Evolutionary conservation across 2,329 filamentous ascomycete genomes (phyloP), one percentile per base, ranked within the genome.

Genomic region (Fusarium piperis): DNA sequence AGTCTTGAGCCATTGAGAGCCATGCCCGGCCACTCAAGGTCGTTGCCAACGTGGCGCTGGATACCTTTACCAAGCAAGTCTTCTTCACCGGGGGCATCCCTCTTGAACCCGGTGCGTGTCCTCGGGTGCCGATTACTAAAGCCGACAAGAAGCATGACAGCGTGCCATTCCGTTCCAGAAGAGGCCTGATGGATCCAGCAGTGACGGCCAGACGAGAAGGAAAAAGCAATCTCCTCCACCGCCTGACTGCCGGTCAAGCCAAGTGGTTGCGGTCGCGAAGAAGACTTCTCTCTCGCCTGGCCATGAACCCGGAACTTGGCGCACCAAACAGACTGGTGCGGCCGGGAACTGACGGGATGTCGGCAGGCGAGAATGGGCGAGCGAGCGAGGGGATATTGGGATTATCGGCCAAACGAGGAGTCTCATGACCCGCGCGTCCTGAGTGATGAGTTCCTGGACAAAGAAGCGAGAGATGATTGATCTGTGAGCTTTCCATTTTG

Each of bases 381-480:
- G 44, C 32, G 35, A 6, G 48, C 26, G 62, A 51, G 44, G 51
- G 35, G 9, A 41, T 30, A 30, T 53, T 53, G 59, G n/a, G 26
- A 13, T 61, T n/a, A 35, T 53, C 32, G 38, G 33, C 26, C 44
- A 26, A 57, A 35, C 35, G 33, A 20, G 16, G 41, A 52, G 35
- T 52, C 58, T 52, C 41, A 33, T 52, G 44, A 60, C 38, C 44
- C 51, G 46, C 58, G 59, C 52, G 56, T 52, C 64, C 68, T 18
- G 41, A 28, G 32, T 30, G 70, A 67, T 9, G 36, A 67, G 57
- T 63, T 46, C 41, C 59, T 55, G 36, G 58, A 73, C 70, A 73
- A 72, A 67, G 70, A 73, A 73, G 70, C 70, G 70, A 72, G 70
- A 73, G 59, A 60, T 65, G 51, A 51, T 66, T 72, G 62, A 70